phyloP scores from a whole-genome alignment of 2,329 filamentous ascomycete genomes.

The Endoconidiophora polonica region DNA sequence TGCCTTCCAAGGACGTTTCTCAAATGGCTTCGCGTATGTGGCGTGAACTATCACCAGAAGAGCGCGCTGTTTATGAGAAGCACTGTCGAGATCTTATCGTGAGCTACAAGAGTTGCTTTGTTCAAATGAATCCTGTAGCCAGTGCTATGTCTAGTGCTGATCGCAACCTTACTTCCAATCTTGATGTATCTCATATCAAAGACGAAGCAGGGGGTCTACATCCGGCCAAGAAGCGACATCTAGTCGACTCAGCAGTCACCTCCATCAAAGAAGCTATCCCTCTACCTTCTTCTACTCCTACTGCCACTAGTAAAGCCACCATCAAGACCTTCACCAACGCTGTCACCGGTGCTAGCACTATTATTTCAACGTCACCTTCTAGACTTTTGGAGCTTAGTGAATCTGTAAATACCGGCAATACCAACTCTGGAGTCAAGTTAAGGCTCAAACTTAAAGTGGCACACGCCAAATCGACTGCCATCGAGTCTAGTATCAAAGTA shows the following conservation, averaged over 20 bases:
- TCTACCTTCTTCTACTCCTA: neutral
- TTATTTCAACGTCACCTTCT: neutral
- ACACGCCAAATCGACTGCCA: neutral
- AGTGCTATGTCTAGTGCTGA: neutral
- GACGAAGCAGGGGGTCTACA: too few species aligned
- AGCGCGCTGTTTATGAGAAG: conserved; percentile 54
- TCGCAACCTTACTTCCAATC: neutral
- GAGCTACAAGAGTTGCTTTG: conserved; percentile 33
- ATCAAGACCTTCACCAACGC: neutral
- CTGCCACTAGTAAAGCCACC: neutral
- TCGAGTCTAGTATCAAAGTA: too few species aligned
- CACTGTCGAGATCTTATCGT: conserved; percentile 40
- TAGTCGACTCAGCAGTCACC: too few species aligned
- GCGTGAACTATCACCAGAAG: conserved; percentile 67
- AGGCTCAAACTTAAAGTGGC: neutral
- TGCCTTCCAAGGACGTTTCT: conserved; percentile 11
- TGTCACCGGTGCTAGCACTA: neutral
- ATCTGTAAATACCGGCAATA: neutral
- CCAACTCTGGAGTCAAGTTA: neutral
- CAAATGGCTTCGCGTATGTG: conserved; percentile 73
- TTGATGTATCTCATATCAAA: neutral
- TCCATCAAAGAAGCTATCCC: too few species aligned
- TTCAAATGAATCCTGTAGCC: neutral
- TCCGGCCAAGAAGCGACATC: neutral
- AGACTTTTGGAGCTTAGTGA: too few species aligned